phyloP scores from a whole-genome alignment of 2,329 filamentous ascomycete species.

The Lizonia empirigonia region DNA sequence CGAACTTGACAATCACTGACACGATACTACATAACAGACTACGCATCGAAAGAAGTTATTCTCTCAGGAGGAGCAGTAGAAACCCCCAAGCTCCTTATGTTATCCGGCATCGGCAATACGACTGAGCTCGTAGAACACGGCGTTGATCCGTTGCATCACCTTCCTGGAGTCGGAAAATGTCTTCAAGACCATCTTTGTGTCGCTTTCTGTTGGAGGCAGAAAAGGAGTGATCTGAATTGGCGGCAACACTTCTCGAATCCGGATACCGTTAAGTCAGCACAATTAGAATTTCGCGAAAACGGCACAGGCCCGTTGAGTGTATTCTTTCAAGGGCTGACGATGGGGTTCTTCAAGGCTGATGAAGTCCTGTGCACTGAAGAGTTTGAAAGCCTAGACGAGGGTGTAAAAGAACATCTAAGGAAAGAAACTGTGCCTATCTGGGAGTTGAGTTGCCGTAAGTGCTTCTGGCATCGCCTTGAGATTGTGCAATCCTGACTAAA shows the following conservation, averaged over 20 bases:
- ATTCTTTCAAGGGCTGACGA: neutral
- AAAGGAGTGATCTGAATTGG: neutral
- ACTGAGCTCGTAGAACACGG: neutral
- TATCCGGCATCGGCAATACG: neutral
- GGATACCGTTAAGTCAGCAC: neutral
- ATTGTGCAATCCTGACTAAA: too few species aligned
- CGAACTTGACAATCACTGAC: neutral
- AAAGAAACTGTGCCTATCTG: neutral
- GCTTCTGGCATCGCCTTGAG: too few species aligned
- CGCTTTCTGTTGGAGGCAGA: neutral
- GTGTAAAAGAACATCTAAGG: neutral
- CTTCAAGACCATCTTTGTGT: neutral
- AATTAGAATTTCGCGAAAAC: neutral
- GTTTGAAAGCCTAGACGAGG: neutral
- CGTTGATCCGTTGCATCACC: neutral
- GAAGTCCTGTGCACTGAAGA: neutral
- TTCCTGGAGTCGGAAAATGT: neutral
- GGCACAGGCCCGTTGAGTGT: neutral
- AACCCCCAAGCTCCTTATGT: neutral
- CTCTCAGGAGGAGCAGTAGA: neutral
- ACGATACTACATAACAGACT: neutral
- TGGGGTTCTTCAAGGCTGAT: neutral
- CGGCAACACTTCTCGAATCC: neutral
- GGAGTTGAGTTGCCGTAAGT: neutral
- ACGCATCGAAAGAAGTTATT: neutral